Percentiles rank a stretch among this genome's conserved stretches.
Evolutionary conservation across 2,329 filamentous ascomycete species (phyloP).

Genomic region (Penicillium sp.): DNA sequence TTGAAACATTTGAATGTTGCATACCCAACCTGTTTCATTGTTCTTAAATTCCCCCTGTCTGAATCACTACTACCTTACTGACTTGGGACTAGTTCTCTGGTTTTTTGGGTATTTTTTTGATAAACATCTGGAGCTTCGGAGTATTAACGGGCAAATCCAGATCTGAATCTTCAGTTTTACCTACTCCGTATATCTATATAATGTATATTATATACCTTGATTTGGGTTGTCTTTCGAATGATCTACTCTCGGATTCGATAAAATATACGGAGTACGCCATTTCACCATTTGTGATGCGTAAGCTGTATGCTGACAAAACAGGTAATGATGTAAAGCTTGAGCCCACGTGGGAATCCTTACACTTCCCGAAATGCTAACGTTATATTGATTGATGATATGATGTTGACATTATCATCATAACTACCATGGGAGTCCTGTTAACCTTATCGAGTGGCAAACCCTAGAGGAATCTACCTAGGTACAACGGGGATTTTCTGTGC

Average conservation of each 20-base stretch:
- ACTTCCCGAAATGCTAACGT: background rate
- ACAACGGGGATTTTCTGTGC: background rate
- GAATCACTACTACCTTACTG: constrained; percentile 4
- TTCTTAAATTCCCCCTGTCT: background rate
- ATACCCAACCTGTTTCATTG: background rate
- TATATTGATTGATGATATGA: background rate
- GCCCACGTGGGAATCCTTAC: constrained; percentile 16
- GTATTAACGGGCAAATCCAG: constrained; percentile 2
- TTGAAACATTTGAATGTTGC: background rate
- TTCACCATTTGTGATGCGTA: background rate
- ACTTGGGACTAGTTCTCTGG: constrained; percentile 3
- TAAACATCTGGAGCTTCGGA: background rate
- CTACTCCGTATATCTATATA: too few relatives aligned
- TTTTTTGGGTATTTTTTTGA: background rate
- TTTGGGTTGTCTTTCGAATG: background rate
- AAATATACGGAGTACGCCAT: background rate
- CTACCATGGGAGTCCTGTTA: constrained; percentile 3
- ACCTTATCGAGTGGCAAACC: constrained; percentile 2
- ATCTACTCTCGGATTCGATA: background rate
- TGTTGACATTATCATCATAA: background rate
- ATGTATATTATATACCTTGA: too few relatives aligned
- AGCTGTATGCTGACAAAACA: constrained; percentile 7
- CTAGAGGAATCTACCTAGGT: background rate
- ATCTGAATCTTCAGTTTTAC: constrained; percentile 18
- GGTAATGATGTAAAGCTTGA: constrained; percentile 16